Evolutionary conservation across 805 yeast genomes (phyloP), one percentile per base, ranked within the genome.

Genomic region (Myxozyma neglecta): DNA sequence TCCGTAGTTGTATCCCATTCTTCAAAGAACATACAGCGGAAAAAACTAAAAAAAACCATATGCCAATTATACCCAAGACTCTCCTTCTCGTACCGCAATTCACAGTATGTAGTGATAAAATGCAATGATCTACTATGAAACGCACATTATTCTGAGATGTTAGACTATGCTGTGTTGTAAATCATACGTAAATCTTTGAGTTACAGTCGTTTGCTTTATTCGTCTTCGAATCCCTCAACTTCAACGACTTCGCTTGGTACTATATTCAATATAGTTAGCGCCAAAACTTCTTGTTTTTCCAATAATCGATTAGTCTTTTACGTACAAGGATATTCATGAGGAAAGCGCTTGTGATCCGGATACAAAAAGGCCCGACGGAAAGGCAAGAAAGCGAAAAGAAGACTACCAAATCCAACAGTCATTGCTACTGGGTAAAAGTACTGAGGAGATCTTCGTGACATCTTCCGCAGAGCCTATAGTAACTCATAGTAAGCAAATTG

Each of bases 391-490:
- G 77, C 78, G 6, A 49, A 13, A 24, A 46, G 8, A 37, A 57
- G 29, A 8, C 60, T 57, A n/a, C 44, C 34, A 18, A 13, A 78
- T 36, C 77, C 78, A 54, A 81, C 71, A 3, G 88, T 90, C 69
- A 87, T 76, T 35, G 79, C 78, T 13, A 82, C 80, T 24, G 89
- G 79, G 73, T 77, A 85, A 73, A 86, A 85, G 68, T 86, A 79
- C 75, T 86, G 88, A 50, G 91, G 91, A 71, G 82, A 83, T 62
- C 82, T 83, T 75, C 87, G 87, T 14, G 90, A 88, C 70, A 85
- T 86, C 74, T 82, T 86, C 71, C 89, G 85, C 58, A 76, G 70
- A 80, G 81, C 79, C 82, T 80, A 68, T 16, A 63, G 46, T 5
- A 42, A 39, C 6, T 39, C 42, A 13, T n/a, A 13, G 42, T 39